Conservation (phyloP, 352 stramenopile genomes). For the Pythium coloratum region DNA sequence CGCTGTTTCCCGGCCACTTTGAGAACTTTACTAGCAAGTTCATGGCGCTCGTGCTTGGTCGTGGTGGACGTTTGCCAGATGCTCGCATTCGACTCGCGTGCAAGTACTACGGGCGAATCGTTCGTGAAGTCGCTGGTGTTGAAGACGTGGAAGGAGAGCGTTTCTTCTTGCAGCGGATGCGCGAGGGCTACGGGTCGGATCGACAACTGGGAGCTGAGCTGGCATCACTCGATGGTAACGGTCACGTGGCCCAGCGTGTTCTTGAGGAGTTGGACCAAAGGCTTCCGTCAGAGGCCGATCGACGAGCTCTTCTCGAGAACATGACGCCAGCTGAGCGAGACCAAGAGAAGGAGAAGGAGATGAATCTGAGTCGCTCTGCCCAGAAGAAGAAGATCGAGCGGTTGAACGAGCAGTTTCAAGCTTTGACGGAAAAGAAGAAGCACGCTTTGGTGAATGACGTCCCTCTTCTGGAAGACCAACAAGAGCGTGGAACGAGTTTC, state of each 20-base stretch:
- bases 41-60: conserved; percentile 79
- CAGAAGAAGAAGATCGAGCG: conserved; percentile 88
- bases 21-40: conserved; percentile 90
- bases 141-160: conserved; percentile 87
- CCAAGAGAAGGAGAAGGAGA: conserved; percentile 67
- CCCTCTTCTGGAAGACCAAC: conserved; percentile 27
- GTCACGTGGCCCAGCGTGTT: conserved; percentile 72
- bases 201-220: conserved; percentile 48
- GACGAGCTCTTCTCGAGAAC: conserved; percentile 3
- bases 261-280: conserved; percentile 56
- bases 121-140: conserved; percentile 90
- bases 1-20: conserved; percentile 85
- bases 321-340: conserved; percentile 18
- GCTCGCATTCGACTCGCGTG: conserved; percentile 91
- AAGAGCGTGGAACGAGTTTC: conserved; percentile 29
- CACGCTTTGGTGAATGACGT: conserved; percentile 60
- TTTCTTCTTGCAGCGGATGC: conserved; percentile 88
- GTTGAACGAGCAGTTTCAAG: conserved; percentile 79
- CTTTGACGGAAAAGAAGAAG: conserved; percentile 77
- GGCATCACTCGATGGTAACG: conserved; percentile 40
- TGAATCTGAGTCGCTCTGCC: conserved; percentile 65
- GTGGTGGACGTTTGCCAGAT: conserved; percentile 88
- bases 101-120: conserved; percentile 91
- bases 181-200: conserved; percentile 82
- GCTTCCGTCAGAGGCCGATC: conserved; percentile 14